Evolutionary conservation across 1,284 basidiomycete genomes (phyloP).

Genomic region (Neonothopanus nambi): DNA sequence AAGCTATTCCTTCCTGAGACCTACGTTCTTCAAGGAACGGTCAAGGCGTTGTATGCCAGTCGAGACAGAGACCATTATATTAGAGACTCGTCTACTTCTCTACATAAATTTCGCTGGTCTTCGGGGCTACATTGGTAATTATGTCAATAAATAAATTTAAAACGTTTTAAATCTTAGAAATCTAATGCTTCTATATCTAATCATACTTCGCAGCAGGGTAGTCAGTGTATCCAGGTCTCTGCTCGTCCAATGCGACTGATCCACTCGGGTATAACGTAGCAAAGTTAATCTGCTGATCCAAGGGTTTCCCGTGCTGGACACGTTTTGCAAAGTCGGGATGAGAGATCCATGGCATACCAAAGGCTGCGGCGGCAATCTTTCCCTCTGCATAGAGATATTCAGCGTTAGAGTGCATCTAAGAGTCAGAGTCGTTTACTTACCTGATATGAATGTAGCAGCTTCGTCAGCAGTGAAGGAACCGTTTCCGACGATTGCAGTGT

Average conservation of each 20-base stretch:
- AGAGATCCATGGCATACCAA: slow-evolving; percentile 33
- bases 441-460: slow-evolving; percentile 27
- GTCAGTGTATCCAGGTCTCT: slow-evolving; percentile 15
- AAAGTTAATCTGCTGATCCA: slow-evolving; percentile 32
- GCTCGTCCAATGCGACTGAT: neutral
- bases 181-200: too few relatives aligned
- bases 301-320: slow-evolving; percentile 31
- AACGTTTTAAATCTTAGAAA: too few relatives aligned
- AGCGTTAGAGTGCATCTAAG: neutral
- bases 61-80: too few relatives aligned
- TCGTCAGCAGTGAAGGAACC: slow-evolving; percentile 34
- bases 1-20: too few relatives aligned
- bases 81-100: too few relatives aligned
- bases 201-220: slow-evolving; percentile 11
- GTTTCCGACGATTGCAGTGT: slow-evolving; percentile 32
- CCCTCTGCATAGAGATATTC: slow-evolving; percentile 21
- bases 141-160: too few relatives aligned
- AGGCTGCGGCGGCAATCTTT: slow-evolving; percentile 32
- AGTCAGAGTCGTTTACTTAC: neutral
- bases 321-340: slow-evolving; percentile 38
- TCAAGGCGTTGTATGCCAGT: too few relatives aligned
- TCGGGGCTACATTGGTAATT: too few relatives aligned
- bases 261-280: slow-evolving; percentile 28
- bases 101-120: too few relatives aligned
- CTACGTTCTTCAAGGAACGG: too few relatives aligned